Base-by-base conservation (phyloP, 2,329 filamentous ascomycete genomes). In the Sarocladium oryzae region DNA sequence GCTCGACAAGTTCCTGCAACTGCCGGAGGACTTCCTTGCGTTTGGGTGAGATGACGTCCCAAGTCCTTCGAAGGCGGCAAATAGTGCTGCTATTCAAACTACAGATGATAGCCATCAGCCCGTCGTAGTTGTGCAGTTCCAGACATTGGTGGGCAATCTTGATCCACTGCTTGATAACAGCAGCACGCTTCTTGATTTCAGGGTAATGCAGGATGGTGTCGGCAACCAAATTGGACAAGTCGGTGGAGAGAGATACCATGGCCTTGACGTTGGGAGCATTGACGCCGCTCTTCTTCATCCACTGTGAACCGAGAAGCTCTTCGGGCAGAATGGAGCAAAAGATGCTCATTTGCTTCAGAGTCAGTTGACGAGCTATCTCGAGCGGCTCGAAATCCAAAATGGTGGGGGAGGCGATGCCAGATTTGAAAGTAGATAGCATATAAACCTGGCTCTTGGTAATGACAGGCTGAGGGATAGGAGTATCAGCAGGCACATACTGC, bases 101-200 rank as follows among this genome's bases (percentile, higher is more conserved):
- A 73, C 91, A 96, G 61, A 96, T 89, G 59, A 99, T 96, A 7
- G 93, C 90, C 90, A 97, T 96, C 10, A 99, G 73, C 0, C 89
- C 89, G 63, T 99, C 92, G 60, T 96, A 99, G 70, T 99, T 99
- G 71, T 93, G 86, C 23, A 97, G 78, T 61, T 93, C 88, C 4
- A 95, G 74, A 57, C 89, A 95, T 60, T 88, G 88, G 59, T 86
- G 79, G 1, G 89, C 89, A 58, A 97, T 84, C 75, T 97, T 99
- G 65, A 96, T 88, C 93, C 93, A 99, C 60, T 97, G 91, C 73
- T 99, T 97, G 71, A 99, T 93, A 50, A 90, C 82, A 2, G 80
- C 73, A 1, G 93, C 92, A 23, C 93, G 83, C 73, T 92, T 95
- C 79, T 97, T 97, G 23, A 86, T 84, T 64, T 97, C 93, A n/a